A percentile compares a stretch with the other conserved stretches of the same genome.
phyloP scores from a whole-genome alignment of 2,329 filamentous ascomycete genomes.

The Fusarium subtropicale region DNA sequence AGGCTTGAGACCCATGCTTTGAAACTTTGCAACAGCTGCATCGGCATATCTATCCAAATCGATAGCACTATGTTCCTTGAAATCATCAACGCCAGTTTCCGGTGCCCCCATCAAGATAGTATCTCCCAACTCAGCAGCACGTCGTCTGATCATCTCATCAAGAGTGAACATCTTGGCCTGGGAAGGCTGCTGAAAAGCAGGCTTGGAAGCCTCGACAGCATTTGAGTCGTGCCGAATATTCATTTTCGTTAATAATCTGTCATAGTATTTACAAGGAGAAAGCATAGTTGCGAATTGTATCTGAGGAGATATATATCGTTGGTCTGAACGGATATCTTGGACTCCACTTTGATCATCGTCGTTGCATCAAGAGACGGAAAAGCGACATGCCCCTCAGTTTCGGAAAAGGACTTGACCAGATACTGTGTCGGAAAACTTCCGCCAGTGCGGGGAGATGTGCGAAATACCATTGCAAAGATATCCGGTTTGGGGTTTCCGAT shows the following conservation, averaged over 20 bases:
- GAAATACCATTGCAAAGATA: neutral
- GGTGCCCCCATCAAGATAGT: slow-evolving; percentile 29
- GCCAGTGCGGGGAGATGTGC: neutral
- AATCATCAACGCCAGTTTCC: slow-evolving; percentile 29
- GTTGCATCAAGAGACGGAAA: slow-evolving; percentile 11
- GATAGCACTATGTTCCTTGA: slow-evolving; percentile 37
- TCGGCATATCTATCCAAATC: slow-evolving; percentile 39
- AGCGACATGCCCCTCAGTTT: slow-evolving; percentile 11
- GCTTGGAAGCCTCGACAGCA: slow-evolving; percentile 13
- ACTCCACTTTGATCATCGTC: neutral
- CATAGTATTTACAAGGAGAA: neutral
- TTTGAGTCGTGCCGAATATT: slow-evolving; percentile 42
- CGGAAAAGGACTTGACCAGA: slow-evolving; percentile 13
- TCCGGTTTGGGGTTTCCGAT: slow-evolving; percentile 19
- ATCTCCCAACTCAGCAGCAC: slow-evolving; percentile 28
- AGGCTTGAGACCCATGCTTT: slow-evolving; percentile 25
- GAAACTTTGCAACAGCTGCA: slow-evolving; percentile 35
- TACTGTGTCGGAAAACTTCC: neutral
- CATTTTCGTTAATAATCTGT: slow-evolving; percentile 9
- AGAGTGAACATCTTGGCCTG: slow-evolving; percentile 38
- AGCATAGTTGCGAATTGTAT: neutral
- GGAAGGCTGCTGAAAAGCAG: neutral
- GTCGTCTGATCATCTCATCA: slow-evolving; percentile 38
- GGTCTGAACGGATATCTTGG: slow-evolving; percentile 9
- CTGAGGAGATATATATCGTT: slow-evolving; percentile 10